Evolutionary conservation across 192 early-diverging fungal species (phyloP), one percentile per base, ranked within the genome.

Genomic region (Gamsiella multidivaricata): DNA sequence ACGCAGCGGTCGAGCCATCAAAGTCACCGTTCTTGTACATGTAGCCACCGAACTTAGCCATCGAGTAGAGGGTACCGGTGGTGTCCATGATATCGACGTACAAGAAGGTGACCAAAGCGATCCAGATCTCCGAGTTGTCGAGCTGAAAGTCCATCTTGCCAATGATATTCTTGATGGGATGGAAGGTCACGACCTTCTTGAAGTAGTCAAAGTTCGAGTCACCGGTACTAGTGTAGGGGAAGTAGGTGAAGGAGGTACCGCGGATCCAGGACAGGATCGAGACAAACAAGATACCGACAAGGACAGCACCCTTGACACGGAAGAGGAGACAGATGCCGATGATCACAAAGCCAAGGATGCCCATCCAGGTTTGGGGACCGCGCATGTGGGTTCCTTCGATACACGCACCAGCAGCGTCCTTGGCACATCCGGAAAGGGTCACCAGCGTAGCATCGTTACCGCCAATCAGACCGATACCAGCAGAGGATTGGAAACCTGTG

Each of bases 61-160:
- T 93, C 20, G 92, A 92, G 70, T 91, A 94, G 81, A 95, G 81
- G 22, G 92, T 93, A 42, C 92, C 92, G 4, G 93, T 95, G 55
- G 91, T 92, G 73, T 95, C 94, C 64, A 95, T 80, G 46, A 95
- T 92, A 79, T 95, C 94, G 63, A 95, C 91, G 60, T 94, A 95
- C 47, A 95, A 76, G 80, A 95, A 93, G 3, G 91, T 95, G 47
- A 95, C 85, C 49, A 95, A 83, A 8, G 94, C 93, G 28, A 93
- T 83, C 91, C 93, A 95, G 46, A 94, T 70, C 41, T 91, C 86
- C 32, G 83, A 79, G 39, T 73, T 82, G 10, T 82, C 52, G 20
- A 90, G 63, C 42, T 90, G 81, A 65, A 92, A 95, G 69, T 91
- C 80, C 74, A 91, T 86, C 54, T 71, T 65, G 14, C 81, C 88